Evolutionary conservation across 306 rosid species (phyloP).

Genomic region (Ormosia semicastrata): DNA sequence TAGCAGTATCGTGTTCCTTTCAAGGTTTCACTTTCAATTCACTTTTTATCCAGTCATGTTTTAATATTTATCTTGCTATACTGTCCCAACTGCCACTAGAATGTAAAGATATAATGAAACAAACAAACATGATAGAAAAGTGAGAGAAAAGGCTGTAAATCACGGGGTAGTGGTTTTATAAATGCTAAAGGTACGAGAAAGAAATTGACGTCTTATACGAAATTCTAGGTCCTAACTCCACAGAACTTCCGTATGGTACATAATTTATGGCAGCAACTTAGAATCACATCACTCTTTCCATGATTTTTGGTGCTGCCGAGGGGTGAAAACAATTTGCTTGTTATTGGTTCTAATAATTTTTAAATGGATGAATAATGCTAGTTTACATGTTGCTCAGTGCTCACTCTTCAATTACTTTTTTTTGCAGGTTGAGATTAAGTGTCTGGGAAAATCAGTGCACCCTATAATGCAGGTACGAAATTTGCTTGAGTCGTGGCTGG

Average conservation of each 20-base stretch:
- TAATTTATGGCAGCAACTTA: neutral
- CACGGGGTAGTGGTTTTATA: neutral
- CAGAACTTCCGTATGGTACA: neutral
- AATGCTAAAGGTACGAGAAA: neutral
- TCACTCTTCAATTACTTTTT: neutral
- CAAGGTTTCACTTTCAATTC: neutral
- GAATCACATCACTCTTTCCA: neutral
- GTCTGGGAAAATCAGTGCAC: conserved; percentile 66
- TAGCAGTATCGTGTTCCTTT: neutral
- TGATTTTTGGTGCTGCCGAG: neutral
- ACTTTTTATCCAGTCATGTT: neutral
- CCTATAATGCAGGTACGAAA: conserved; percentile 46
- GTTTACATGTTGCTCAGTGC: neutral
- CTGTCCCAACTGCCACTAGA: neutral
- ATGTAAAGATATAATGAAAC: neutral
- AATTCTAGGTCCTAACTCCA: neutral
- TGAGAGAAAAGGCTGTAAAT: neutral
- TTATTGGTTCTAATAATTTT: neutral
- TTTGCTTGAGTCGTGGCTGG: conserved; percentile 65
- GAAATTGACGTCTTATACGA: too few species aligned
- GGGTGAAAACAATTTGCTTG: neutral
- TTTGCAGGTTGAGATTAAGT: conserved; percentile 75
- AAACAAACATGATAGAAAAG: neutral
- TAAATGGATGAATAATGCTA: neutral
- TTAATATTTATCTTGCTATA: neutral